phyloP scores from a whole-genome alignment of 345 rosid genomes.

The Anacardium occidentale region DNA sequence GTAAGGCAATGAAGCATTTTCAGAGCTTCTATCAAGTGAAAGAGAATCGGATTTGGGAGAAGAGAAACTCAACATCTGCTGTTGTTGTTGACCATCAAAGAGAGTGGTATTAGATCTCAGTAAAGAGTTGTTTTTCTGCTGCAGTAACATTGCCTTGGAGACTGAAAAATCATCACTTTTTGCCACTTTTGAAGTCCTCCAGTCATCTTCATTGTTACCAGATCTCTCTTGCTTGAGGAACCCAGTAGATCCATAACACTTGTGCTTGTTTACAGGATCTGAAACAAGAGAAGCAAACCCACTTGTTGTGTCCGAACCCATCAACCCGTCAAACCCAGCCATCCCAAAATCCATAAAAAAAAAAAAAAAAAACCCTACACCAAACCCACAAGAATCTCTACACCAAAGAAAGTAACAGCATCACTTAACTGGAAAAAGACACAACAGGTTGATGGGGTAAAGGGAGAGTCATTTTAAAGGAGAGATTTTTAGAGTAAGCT shows the following conservation, averaged over 20 bases:
- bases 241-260: constrained; percentile 63
- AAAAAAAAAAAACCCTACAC: too few relatives aligned
- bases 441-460: constrained; percentile 14
- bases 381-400: constrained; percentile 21
- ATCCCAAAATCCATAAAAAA: constrained; percentile 54
- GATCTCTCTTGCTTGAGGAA: constrained; percentile 55
- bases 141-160: constrained; percentile 37
- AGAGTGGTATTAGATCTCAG: constrained; percentile 40
- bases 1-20: constrained; percentile 38
- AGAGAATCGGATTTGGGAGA: constrained; percentile 48
- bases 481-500: not conserved
- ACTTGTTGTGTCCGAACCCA: constrained; percentile 36
- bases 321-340: constrained; percentile 47
- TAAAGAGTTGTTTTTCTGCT: constrained; percentile 27
- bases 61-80: constrained; percentile 62
- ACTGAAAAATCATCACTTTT: constrained; percentile 37
- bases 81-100: constrained; percentile 42
- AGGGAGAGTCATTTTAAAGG: constrained; percentile 18
- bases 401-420: constrained; percentile 16
- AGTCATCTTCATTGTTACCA: constrained; percentile 35
- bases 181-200: constrained; percentile 52
- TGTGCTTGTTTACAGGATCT: constrained; percentile 53
- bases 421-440: constrained; percentile 5
- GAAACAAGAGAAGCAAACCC: constrained; percentile 38
- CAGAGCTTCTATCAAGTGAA: constrained; percentile 24